A percentile compares a stretch with the other conserved stretches of the same genome.
Conservation (phyloP, 371 early-diverging fungal genomes). For the Nematocida displodere region DNA sequence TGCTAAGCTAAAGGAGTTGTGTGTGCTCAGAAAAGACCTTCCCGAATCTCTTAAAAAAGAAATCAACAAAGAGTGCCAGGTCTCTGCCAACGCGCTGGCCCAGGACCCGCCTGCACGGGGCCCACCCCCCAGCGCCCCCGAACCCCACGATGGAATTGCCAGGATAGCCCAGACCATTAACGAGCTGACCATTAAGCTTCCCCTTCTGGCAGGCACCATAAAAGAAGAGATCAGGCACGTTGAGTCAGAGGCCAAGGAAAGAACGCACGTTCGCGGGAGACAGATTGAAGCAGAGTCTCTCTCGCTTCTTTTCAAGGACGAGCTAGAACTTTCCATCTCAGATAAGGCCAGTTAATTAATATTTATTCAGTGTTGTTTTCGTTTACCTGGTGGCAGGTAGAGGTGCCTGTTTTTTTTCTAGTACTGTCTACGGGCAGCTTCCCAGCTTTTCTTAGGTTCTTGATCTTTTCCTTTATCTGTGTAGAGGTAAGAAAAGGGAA, state of each 20-base stretch:
- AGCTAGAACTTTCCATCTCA: conserved; percentile 7
- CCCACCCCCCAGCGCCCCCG: too few relatives aligned
- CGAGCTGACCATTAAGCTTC: conserved; percentile 14
- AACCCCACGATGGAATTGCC: background rate
- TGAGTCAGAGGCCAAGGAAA: conserved; percentile 42
- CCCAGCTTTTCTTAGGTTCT: too few relatives aligned
- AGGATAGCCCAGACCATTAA: background rate
- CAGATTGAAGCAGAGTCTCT: conserved; percentile 37
- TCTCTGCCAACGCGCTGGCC: too few relatives aligned
- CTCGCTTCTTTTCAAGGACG: conserved; percentile 48
- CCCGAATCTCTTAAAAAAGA: conserved; percentile 10
- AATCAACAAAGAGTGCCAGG: background rate
- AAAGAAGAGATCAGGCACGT: conserved; percentile 14
- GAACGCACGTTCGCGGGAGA: conserved; percentile 1
- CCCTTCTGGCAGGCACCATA: background rate
- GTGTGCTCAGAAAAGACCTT: conserved; percentile 17
- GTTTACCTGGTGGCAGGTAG: background rate
- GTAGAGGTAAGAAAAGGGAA: too few relatives aligned
- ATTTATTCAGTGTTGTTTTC: background rate
- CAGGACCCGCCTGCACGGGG: background rate
- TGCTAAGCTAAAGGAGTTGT: background rate
- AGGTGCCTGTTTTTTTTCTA: background rate
- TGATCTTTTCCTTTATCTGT: too few relatives aligned
- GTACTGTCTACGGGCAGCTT: background rate
- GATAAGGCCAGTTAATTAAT: background rate